phyloP scores from a whole-genome alignment of 2,329 filamentous ascomycete genomes.

The Cladorrhinum sp. region DNA sequence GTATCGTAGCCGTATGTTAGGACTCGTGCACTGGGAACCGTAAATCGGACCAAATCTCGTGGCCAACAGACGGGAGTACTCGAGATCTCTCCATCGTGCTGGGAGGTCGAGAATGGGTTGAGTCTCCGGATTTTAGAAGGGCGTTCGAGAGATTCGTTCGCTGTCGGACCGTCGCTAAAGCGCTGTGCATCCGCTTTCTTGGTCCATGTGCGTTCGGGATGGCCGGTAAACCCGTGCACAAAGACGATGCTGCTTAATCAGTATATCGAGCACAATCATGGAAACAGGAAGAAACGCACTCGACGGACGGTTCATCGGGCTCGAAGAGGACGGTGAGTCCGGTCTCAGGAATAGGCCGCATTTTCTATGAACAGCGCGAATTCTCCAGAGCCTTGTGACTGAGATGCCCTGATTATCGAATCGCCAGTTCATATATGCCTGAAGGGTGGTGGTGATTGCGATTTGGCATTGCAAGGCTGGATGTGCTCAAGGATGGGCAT shows the following conservation, averaged over 20 bases:
- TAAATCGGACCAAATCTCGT: constrained; percentile 18
- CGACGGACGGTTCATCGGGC: constrained; percentile 2
- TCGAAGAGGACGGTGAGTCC: constrained; percentile 20
- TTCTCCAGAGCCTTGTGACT: too few species aligned
- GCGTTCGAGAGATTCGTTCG: background rate
- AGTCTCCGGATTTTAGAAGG: background rate
- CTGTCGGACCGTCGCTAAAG: background rate
- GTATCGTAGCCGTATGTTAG: constrained; percentile 34
- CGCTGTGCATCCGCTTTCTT: background rate
- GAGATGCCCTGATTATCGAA: too few species aligned
- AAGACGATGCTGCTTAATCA: constrained; percentile 20
- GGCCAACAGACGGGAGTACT: constrained; percentile 18
- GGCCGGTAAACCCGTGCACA: constrained; percentile 25
- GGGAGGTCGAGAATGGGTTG: background rate
- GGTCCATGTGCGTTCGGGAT: constrained; percentile 23
- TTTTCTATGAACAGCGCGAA: too few species aligned
- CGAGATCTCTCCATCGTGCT: background rate
- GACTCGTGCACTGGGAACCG: constrained; percentile 27
- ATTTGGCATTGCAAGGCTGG: too few species aligned
- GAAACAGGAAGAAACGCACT: constrained; percentile 1
- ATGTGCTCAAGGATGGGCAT: too few species aligned
- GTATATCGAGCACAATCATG: background rate
- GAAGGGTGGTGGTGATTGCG: too few species aligned
- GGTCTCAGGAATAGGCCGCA: background rate
- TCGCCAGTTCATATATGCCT: too few species aligned